Evolutionary conservation across 768 basidiomycete genomes (phyloP), one percentile per base, ranked within the genome.

Genomic region (Collybiopsis confluens): DNA sequence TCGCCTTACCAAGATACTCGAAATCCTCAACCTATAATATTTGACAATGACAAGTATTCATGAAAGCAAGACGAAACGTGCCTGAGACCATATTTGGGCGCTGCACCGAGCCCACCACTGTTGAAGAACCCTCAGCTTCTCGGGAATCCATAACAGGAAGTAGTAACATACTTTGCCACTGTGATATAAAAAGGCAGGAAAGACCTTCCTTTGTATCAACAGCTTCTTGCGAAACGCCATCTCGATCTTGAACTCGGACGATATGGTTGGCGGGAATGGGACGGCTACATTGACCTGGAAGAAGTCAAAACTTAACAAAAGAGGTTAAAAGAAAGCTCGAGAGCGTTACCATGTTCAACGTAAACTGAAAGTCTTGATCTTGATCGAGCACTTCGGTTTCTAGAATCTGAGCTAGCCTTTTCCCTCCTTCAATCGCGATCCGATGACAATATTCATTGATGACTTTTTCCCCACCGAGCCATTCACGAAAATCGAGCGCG

Each of bases 361-460:
- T 89, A 13, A 89, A 66, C 54, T 83, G 81, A 15, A 73, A 73
- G 1, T 70, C 68, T 42, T 75, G 70, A 2, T 24, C 38, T 33
- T 64, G 60, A 54, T 90, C 85, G 72, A 92, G 71, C 3, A 86
- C 72, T 15, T 61, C 58, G 0, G 89, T 92, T 1, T 79, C 81
- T 38, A 91, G 72, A 7, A 81, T 66, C 54, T 80, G 71, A 1
- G 84, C 82, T 7, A 92, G 70, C 9, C 64, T 62, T 55, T 72
- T 75, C 0, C 88, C 90, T 7, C 90, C 92, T 41, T 76, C 64
- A 2, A 87, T 55, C 3, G 90, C 92, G 5, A 92, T 74, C 8
- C 72, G 61, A 64, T 84, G 86, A 59, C 83, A 89, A 64, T 92
- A 92, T 7, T 70, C 68, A 58, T 79, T 81, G 55, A 94, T 93